phyloP scores from a whole-genome alignment of 164 flowering plant species.

The Houttuynia cordata region DNA sequence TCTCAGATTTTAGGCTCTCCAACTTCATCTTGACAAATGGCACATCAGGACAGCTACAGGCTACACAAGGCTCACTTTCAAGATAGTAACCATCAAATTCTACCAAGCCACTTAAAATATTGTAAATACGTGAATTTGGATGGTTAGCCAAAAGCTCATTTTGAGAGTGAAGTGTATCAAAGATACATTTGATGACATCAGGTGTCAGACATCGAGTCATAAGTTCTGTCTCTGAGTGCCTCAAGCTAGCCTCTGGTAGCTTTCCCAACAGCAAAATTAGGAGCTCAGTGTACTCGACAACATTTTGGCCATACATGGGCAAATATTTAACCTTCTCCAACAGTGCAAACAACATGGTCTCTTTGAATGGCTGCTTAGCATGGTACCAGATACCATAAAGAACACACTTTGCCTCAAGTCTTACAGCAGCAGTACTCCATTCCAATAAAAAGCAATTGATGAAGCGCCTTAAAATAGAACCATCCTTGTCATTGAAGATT shows the following conservation, averaged over 20 bases:
- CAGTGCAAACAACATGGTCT: conserved; percentile 49
- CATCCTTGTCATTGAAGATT: conserved; percentile 58
- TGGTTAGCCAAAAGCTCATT: conserved; percentile 97
- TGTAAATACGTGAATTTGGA: conserved; percentile 95
- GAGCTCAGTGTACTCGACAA: conserved; percentile 82
- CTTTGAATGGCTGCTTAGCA: conserved; percentile 68
- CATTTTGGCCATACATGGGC: conserved; percentile 93
- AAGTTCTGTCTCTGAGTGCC: conserved; percentile 57
- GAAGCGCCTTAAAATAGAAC: conserved; percentile 54
- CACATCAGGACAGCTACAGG: conserved; percentile 98
- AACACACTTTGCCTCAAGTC: conserved; percentile 76
- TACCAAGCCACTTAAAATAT: conserved; percentile 80
- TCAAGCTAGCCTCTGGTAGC: conserved; percentile 47
- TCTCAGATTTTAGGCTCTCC: conserved; percentile 93
- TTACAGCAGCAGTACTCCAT: conserved; percentile 86
- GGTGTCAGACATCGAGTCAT: conserved; percentile 61
- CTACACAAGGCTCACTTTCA: conserved; percentile 99
- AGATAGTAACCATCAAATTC: conserved; percentile 99
- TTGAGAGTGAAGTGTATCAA: conserved; percentile 82
- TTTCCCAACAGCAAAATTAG: conserved; percentile 67
- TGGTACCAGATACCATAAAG: conserved; percentile 92
- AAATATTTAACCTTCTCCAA: conserved; percentile 58
- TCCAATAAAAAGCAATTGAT: conserved; percentile 81
- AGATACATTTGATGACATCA: conserved; percentile 74
- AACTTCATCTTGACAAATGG: conserved; percentile 94